Evolutionary conservation across 306 rosid species (phyloP).

Genomic region (Crataegus laevigata): DNA sequence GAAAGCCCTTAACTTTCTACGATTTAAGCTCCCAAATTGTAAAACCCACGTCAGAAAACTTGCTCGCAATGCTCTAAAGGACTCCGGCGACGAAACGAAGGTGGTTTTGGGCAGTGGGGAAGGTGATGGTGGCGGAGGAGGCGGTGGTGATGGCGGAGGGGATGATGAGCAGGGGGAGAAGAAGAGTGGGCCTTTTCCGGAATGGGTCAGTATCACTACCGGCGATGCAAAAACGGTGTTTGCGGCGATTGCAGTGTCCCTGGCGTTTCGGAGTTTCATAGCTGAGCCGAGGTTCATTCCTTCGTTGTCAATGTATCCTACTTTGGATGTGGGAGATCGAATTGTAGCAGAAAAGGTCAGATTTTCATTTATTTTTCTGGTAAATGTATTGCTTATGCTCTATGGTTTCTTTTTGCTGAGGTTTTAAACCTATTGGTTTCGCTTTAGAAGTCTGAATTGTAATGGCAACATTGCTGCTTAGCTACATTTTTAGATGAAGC

Average conservation of each 20-base stretch:
- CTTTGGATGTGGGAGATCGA: constrained; percentile 98
- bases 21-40: constrained; percentile 7
- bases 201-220: constrained; percentile 67
- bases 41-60: constrained; percentile 25
- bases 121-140: constrained; percentile 41
- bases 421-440: not conserved
- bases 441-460: not conserved
- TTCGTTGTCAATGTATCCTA: constrained; percentile 97
- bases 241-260: constrained; percentile 63
- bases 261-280: constrained; percentile 60
- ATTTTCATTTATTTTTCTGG: not conserved
- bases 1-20: constrained; percentile 3
- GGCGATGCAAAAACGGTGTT: constrained; percentile 84
- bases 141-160: constrained; percentile 23
- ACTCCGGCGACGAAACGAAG: constrained; percentile 40
- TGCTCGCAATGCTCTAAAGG: constrained; percentile 39
- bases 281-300: constrained; percentile 99
- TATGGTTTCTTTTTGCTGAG: not conserved
- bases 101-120: constrained; percentile 28
- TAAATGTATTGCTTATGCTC: not conserved
- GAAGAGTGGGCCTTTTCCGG: constrained; percentile 47
- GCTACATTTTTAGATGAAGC: not conserved
- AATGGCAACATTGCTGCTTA: not conserved
- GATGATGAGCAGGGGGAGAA: constrained; percentile 39
- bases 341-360: constrained; percentile 86